A percentile compares a stretch with the other conserved stretches of the same genome.
Conservation (phyloP, 768 basidiomycete species). For the Termitomyces bulborhizus region DNA sequence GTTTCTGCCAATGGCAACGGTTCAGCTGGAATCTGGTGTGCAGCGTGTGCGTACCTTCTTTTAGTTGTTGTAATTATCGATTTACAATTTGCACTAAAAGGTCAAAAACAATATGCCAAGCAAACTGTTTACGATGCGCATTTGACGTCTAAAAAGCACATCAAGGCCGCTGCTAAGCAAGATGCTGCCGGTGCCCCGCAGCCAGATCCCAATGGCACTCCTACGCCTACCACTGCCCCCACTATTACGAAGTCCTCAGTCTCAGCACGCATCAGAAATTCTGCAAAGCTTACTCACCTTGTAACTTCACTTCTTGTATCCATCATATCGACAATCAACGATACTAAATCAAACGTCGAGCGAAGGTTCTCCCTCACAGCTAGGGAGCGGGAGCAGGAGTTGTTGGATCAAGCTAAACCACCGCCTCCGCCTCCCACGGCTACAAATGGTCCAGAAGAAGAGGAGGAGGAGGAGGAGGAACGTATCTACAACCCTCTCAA, state of each 20-base stretch:
- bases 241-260: conserved; percentile 26
- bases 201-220: conserved; percentile 53
- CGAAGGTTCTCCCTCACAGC: conserved; percentile 94
- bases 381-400: conserved; percentile 93
- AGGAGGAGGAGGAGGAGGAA: conserved; percentile 93
- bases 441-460: conserved; percentile 39
- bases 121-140: conserved; percentile 98
- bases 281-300: conserved; percentile 71
- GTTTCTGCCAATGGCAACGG: conserved; percentile 36
- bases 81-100: conserved; percentile 31
- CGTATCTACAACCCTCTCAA: conserved; percentile 98
- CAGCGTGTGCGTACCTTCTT: conserved; percentile 62
- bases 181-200: conserved; percentile 41
- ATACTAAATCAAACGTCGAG: conserved; percentile 95
- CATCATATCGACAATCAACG: conserved; percentile 64
- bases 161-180: conserved; percentile 82
- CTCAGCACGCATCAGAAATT: conserved; percentile 49
- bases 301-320: conserved; percentile 58
- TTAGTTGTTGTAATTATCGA: background rate
- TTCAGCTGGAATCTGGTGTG: conserved; percentile 81
- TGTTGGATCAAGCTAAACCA: conserved; percentile 64
- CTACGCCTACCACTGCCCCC: conserved; percentile 20
- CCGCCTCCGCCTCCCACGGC: conserved; percentile 41
- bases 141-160: conserved; percentile 90
- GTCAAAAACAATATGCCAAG: conserved; percentile 93